Evolutionary conservation across 371 early-diverging fungal species (phyloP).

Genomic region (Rhizopus stolonifer): DNA sequence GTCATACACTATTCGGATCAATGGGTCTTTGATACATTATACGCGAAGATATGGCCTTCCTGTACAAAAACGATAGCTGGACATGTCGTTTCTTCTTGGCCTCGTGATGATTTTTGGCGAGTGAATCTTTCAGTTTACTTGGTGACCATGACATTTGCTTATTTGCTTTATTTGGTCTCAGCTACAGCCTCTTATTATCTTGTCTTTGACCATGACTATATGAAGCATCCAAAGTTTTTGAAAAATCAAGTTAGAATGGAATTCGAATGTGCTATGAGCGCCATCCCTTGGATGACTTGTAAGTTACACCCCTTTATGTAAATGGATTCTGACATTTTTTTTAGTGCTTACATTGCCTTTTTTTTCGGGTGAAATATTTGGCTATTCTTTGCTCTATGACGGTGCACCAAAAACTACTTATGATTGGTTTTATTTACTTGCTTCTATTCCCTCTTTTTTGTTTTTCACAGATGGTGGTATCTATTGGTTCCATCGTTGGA

Average conservation of each 20-base stretch:
- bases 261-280: conserved; percentile 74
- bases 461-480: conserved; percentile 91
- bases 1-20: conserved; percentile 67
- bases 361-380: conserved; percentile 86
- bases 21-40: conserved; percentile 56
- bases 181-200: conserved; percentile 76
- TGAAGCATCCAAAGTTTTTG: conserved; percentile 91
- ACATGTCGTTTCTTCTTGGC: conserved; percentile 30
- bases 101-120: conserved; percentile 67
- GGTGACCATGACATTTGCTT: conserved; percentile 70
- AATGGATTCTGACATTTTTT: not conserved
- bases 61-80: conserved; percentile 32
- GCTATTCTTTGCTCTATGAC: conserved; percentile 79
- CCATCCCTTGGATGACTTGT: conserved; percentile 77
- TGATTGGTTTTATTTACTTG: conserved; percentile 64
- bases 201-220: conserved; percentile 84
- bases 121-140: conserved; percentile 70
- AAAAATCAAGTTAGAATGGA: conserved; percentile 87
- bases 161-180: conserved; percentile 77
- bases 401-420: conserved; percentile 30
- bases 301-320: conserved; percentile 4
- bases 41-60: conserved; percentile 34
- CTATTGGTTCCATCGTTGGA: conserved; percentile 91
- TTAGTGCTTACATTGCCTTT: conserved; percentile 84
- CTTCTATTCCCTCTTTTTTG: conserved; percentile 73